A percentile compares a stretch with the other conserved stretches of the same genome.
phyloP scores from a whole-genome alignment of 23 red algal genomes.

The Gracilaria domingensis region DNA sequence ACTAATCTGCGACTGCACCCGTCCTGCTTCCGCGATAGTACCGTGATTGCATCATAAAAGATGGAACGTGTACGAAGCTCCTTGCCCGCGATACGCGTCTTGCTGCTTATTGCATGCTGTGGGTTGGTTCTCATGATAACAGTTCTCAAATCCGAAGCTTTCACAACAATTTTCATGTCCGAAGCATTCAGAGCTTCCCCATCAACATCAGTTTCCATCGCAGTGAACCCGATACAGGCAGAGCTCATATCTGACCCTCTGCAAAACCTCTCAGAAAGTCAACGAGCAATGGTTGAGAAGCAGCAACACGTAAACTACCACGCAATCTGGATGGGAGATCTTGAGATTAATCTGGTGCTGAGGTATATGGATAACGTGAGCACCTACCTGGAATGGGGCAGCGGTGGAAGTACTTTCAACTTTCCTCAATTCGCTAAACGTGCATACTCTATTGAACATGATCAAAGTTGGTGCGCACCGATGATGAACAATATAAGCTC shows the following conservation, averaged over 20 bases:
- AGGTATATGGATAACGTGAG: slow-evolving; percentile 18
- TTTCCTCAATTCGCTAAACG: slow-evolving; percentile 56
- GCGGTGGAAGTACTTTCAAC: slow-evolving; percentile 60
- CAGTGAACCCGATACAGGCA: neutral
- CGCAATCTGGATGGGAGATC: slow-evolving; percentile 43
- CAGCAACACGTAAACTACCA: neutral
- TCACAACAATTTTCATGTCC: neutral
- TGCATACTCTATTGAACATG: slow-evolving; percentile 63
- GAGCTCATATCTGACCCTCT: neutral
- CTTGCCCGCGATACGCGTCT: too few relatives aligned
- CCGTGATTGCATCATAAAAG: too few relatives aligned
- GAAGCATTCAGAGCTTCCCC: neutral
- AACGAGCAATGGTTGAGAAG: neutral
- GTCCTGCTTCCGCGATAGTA: too few relatives aligned
- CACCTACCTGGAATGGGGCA: slow-evolving; percentile 60
- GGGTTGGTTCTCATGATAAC: too few relatives aligned
- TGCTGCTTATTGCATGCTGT: too few relatives aligned
- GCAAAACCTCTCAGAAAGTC: neutral
- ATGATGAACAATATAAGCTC: slow-evolving; percentile 16
- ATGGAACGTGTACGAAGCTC: too few relatives aligned
- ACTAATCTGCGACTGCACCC: too few relatives aligned
- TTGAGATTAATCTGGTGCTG: slow-evolving; percentile 50
- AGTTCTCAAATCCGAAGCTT: too few relatives aligned
- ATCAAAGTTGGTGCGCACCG: slow-evolving; percentile 39
- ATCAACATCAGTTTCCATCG: neutral